Base-by-base conservation (phyloP, 2,329 filamentous ascomycete genomes). In the Aschersonia sp. region DNA sequence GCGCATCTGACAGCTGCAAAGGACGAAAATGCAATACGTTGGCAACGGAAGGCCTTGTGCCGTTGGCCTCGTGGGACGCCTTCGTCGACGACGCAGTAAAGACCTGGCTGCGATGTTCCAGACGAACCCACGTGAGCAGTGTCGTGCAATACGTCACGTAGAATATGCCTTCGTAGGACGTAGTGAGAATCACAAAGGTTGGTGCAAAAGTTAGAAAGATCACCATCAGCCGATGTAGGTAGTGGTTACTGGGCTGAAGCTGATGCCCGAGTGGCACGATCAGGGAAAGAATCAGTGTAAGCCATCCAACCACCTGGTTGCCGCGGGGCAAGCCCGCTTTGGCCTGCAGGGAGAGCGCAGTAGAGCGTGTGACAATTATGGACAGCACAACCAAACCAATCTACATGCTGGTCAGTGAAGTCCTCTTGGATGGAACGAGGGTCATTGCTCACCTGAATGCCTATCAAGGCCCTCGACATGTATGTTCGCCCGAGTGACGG, bases 151-250 rank as follows among this genome's bases (percentile, higher is more conserved):
- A 98, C 9, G 84, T 80, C 51, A 96, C 79, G 65, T 97, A 98
- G 64, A 98, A 98, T 2, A 98, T 74, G 0, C 91, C 91, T 65
- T 98, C 92, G 67, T 94, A 98, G 1, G 91, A 96, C 56, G 97
- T 96, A 5, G 89, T 94, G 46, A 98, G 78, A 58, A 98, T 91
- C 60, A 98, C 84, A 65, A 97, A 98, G 1, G 85, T 84, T 0
- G 92, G 92, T 0, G 91, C 85, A 61, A 94, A 97, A 4, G 89
- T 85, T 45, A 98, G 73, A 68, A 97, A 98, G 47, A 96, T 81
- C 56, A 94, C 78, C 54, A 89, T 75, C 4, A 98, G 72, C 30
- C 89, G 82, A 63, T 97, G 89, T 55, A 97, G 77, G 63, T 97
- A 96, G 66, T 96, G 82, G 55, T 74, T 84, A 61, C 87, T 92